These are phyloP conservation scores for Pelargonium hybrid DNA, from an alignment of 441 rosid genomes.

Conservation along the genomic window DNA sequence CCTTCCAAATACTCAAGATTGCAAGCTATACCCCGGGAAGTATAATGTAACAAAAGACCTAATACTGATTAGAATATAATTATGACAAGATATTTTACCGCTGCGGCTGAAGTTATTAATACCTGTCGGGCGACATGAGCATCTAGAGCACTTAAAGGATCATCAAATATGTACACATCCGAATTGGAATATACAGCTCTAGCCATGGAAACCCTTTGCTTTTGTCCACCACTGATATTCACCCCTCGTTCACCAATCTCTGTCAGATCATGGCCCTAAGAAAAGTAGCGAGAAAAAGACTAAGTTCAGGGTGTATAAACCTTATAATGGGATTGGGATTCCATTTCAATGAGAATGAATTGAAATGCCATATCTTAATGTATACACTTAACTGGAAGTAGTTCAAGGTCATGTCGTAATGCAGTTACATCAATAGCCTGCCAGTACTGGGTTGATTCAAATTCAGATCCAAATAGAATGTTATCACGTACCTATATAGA, in stretches of 20 bases:
- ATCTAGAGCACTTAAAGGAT: slow-evolving; percentile 90
- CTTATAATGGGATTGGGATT: background rate
- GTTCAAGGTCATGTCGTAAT: slow-evolving; percentile 74
- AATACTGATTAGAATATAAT: background rate
- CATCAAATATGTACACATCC: slow-evolving; percentile 80
- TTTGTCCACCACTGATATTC: slow-evolving; percentile 93
- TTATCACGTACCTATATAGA: slow-evolving; percentile 70
- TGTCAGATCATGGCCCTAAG: slow-evolving; percentile 84
- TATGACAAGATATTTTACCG: background rate
- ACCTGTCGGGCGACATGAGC: slow-evolving; percentile 95
- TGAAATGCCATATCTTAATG: slow-evolving; percentile 2
- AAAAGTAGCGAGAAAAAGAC: slow-evolving; percentile 19
- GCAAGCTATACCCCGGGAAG: background rate
- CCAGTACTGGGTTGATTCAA: slow-evolving; percentile 57
- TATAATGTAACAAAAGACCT: background rate
- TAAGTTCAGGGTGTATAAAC: slow-evolving; percentile 9
- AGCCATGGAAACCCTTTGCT: slow-evolving; percentile 97
- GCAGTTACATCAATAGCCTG: slow-evolving; percentile 77
- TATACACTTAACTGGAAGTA: slow-evolving; percentile 63
- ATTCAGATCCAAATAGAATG: slow-evolving; percentile 71
- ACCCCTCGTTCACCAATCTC: slow-evolving; percentile 98
- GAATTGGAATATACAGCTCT: slow-evolving; percentile 86
- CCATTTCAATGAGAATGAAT: slow-evolving; percentile 14
- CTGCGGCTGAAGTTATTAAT: slow-evolving; percentile 8
- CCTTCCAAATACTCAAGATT: background rate